Percentiles rank a stretch among this genome's conserved stretches.
phyloP scores from a whole-genome alignment of 2,329 filamentous ascomycete genomes.

The Trichoderma simmonsii region DNA sequence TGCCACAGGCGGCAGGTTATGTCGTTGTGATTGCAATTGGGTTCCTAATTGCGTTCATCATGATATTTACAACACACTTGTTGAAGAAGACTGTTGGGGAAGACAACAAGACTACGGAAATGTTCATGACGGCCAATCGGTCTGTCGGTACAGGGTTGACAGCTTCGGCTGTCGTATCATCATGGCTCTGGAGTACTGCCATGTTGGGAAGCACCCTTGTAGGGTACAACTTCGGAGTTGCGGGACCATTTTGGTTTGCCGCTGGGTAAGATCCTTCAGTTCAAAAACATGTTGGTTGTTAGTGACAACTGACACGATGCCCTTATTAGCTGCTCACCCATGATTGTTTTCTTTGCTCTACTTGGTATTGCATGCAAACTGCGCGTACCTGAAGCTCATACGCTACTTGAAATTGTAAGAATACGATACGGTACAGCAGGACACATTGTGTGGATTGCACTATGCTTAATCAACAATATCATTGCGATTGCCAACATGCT shows the following conservation, averaged over 20 bases:
- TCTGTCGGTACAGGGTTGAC: conserved; percentile 50
- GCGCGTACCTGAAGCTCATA: conserved; percentile 53
- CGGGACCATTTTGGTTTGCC: conserved; percentile 57
- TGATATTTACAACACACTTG: conserved; percentile 45
- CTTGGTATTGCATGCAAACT: conserved; percentile 51
- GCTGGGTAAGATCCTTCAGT: conserved; percentile 37
- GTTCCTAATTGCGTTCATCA: conserved; percentile 37
- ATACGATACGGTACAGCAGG: conserved; percentile 48
- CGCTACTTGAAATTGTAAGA: conserved; percentile 50
- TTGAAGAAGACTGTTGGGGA: conserved; percentile 49
- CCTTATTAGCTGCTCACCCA: conserved; percentile 41
- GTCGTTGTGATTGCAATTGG: conserved; percentile 35
- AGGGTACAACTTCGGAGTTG: conserved; percentile 52
- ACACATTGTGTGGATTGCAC: conserved; percentile 50
- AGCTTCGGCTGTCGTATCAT: conserved; percentile 52
- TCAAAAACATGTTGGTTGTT: background rate
- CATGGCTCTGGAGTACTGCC: conserved; percentile 54
- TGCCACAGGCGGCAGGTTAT: conserved; percentile 31
- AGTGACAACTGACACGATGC: background rate
- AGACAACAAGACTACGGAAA: conserved; percentile 52
- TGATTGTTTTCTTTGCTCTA: conserved; percentile 55
- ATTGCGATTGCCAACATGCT: conserved; percentile 54
- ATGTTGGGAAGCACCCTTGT: conserved; percentile 49
- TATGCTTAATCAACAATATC: conserved; percentile 53
- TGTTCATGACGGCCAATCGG: conserved; percentile 55